These are phyloP conservation scores for Torulaspora indica DNA, from an alignment of 805 yeast genomes.

Conservation along the genomic window DNA sequence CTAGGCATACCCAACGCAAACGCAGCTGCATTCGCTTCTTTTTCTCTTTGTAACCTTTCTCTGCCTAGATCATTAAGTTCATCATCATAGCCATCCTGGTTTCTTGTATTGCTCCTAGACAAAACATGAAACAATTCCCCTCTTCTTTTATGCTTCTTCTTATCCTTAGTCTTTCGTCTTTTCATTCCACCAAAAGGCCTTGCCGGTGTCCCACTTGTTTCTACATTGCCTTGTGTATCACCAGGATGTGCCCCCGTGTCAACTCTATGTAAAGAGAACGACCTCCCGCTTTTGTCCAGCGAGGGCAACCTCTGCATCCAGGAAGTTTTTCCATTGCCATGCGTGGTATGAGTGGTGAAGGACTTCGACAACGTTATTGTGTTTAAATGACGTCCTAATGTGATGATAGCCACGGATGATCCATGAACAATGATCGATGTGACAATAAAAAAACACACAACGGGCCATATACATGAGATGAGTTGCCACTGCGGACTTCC, in stretches of 20 bases:
- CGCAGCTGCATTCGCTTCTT: slow-evolving; percentile 42
- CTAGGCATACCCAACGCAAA: slow-evolving; percentile 38
- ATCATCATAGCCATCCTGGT: slow-evolving; percentile 23
- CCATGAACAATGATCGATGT: slow-evolving; percentile 88
- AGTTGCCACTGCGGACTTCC: slow-evolving; percentile 53
- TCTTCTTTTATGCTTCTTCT: slow-evolving; percentile 33
- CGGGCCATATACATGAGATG: slow-evolving; percentile 72
- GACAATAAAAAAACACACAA: slow-evolving; percentile 71
- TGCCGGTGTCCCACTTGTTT: slow-evolving; percentile 59
- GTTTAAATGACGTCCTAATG: slow-evolving; percentile 80
- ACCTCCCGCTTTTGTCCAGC: slow-evolving; percentile 59
- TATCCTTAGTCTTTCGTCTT: slow-evolving; percentile 45
- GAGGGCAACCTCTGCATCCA: slow-evolving; percentile 87
- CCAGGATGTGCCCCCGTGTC: slow-evolving; percentile 54
- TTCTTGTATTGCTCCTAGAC: slow-evolving; percentile 17
- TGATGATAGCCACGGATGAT: slow-evolving; percentile 71
- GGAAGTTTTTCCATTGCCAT: slow-evolving; percentile 50
- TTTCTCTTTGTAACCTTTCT: slow-evolving; percentile 40
- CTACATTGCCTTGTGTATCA: slow-evolving; percentile 39
- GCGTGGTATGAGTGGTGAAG: slow-evolving; percentile 65
- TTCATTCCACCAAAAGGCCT: slow-evolving; percentile 74
- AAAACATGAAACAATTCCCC: slow-evolving; percentile 25
- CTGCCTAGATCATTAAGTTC: slow-evolving; percentile 32
- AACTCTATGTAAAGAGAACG: slow-evolving; percentile 76
- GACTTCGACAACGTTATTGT: slow-evolving; percentile 92